Evolutionary conservation across 129 eudicot species (phyloP), one percentile per base, ranked within the genome.

Genomic region (Pulicaria dysenterica): DNA sequence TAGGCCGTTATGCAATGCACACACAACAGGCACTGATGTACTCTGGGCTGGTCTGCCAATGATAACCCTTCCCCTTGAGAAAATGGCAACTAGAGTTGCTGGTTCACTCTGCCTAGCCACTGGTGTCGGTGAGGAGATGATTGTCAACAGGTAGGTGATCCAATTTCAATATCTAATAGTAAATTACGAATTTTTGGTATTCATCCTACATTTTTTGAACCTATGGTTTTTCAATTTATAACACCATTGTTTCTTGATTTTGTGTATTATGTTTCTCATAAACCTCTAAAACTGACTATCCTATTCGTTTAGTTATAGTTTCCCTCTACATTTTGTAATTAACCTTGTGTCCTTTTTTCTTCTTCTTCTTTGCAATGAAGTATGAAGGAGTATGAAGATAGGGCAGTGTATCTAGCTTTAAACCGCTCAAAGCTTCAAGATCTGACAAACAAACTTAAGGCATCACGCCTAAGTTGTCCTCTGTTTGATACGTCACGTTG

Each of bases 41-140:
- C 96, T 94, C 59, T 94, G 98, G 98, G 98, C 98, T 67, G 98
- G 98, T 79, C 70, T 94, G 48, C 98, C 98, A 7, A 90, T 94
- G 97, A 78, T 94, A 74, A 94, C 99, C 46, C 96, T 88, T 65
- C 99, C 99, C 68, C 97, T 94, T 12, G 97, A 94, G 88, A 94
- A 94, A 80, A 94, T 94, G 99, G 99, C 99, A 0, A 94, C 97
- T 16, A 90, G 99, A 79, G 99, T 94, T 46, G 99, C 99, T 66
- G 97, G 99, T 73, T 94, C 99, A 19, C 87, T 90, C 31, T 94
- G 99, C 67, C 77, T 87, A 73, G 93, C 99, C 58, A 88, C 99
- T 42, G 96, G 91, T 55, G 69, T 92, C 49, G 97, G 94, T 36
- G 89, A 89, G 45, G 94, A 92, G 56, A 89, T 86, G 96, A 82